Evolutionary conservation across 441 rosid species (phyloP).

Genomic region (Melastoma candidum): DNA sequence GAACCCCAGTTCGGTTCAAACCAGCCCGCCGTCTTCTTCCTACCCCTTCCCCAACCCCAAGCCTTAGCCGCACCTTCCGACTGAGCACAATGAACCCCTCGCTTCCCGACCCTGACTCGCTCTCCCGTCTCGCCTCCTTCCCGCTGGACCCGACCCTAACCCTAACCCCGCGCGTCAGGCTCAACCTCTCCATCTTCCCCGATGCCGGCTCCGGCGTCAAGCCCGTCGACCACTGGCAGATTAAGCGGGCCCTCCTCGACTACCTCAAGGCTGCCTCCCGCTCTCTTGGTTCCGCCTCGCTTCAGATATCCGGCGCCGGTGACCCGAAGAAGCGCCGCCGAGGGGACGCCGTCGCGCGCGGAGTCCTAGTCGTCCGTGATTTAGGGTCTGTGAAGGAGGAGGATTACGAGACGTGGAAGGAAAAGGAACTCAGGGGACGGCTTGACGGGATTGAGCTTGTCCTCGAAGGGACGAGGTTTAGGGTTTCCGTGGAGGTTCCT

Average conservation of each 20-base stretch:
- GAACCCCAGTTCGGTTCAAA: too few relatives aligned
- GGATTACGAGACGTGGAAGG: conserved; percentile 14
- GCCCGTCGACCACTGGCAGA: conserved; percentile 86
- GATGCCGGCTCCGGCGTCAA: conserved; percentile 45
- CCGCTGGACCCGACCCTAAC: conserved; percentile 59
- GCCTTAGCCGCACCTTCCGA: background rate
- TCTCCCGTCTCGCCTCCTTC: conserved; percentile 48
- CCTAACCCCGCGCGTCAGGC: conserved; percentile 62
- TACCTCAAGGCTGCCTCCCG: conserved; percentile 50
- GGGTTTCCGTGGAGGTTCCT: conserved; percentile 43
- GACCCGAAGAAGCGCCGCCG: conserved; percentile 91
- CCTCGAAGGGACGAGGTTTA: conserved; percentile 74
- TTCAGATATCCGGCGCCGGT: conserved; percentile 44
- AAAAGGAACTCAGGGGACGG: too few relatives aligned
- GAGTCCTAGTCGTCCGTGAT: conserved; percentile 64
- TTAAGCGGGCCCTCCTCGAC: conserved; percentile 59
- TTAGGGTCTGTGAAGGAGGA: conserved; percentile 45
- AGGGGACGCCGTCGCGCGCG: conserved; percentile 74
- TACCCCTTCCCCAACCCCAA: background rate
- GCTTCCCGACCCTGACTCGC: conserved; percentile 22
- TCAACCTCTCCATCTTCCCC: conserved; percentile 54
- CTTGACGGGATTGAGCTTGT: conserved; percentile 70
- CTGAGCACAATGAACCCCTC: conserved; percentile 27
- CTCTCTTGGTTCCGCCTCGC: conserved; percentile 44
- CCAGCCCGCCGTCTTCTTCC: conserved; percentile 4